Evolutionary conservation across 352 stramenopile species (phyloP).

Genomic region (Phytophthora uliginosa): DNA sequence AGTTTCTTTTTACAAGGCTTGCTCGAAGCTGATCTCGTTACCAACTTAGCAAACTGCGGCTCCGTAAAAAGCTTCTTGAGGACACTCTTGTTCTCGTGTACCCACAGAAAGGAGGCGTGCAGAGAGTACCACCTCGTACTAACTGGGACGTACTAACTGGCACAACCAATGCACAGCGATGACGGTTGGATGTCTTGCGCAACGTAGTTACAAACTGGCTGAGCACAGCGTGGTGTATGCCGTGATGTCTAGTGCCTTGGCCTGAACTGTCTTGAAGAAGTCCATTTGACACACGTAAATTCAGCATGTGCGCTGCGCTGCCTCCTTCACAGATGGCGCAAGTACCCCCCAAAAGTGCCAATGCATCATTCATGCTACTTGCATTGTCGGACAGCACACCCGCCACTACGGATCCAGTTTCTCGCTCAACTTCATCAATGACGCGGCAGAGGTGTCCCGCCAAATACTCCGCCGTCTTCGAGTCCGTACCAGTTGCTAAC

Average conservation of each 20-base stretch:
- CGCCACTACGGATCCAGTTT: slow-evolving; percentile 2
- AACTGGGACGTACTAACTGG: slow-evolving; percentile 11
- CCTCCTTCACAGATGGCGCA: slow-evolving; percentile 10
- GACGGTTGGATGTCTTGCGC: background rate
- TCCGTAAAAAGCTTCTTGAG: slow-evolving; percentile 7
- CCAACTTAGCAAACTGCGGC: background rate
- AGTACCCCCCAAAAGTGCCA: slow-evolving; percentile 1
- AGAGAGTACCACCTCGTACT: too few species aligned
- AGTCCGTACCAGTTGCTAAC: background rate
- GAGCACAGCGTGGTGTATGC: slow-evolving; percentile 16
- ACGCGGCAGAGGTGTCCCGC: slow-evolving; percentile 2
- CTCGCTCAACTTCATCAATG: slow-evolving; percentile 17
- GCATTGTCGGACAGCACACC: slow-evolving; percentile 15
- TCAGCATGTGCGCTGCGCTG: slow-evolving; percentile 8
- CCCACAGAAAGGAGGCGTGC: slow-evolving; percentile 1
- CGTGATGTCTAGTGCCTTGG: slow-evolving; percentile 5
- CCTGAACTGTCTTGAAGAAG: slow-evolving; percentile 2
- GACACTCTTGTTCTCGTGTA: slow-evolving; percentile 13
- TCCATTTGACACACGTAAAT: slow-evolving; percentile 16
- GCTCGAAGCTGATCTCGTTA: background rate
- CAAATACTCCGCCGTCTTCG: slow-evolving; percentile 13
- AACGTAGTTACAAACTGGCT: slow-evolving; percentile 9
- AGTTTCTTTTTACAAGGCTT: too few species aligned
- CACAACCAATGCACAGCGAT: slow-evolving; percentile 4
- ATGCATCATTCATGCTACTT: slow-evolving; percentile 7